Conservation (phyloP, 108 stramenopile genomes). For the Nitzschia sp. region DNA sequence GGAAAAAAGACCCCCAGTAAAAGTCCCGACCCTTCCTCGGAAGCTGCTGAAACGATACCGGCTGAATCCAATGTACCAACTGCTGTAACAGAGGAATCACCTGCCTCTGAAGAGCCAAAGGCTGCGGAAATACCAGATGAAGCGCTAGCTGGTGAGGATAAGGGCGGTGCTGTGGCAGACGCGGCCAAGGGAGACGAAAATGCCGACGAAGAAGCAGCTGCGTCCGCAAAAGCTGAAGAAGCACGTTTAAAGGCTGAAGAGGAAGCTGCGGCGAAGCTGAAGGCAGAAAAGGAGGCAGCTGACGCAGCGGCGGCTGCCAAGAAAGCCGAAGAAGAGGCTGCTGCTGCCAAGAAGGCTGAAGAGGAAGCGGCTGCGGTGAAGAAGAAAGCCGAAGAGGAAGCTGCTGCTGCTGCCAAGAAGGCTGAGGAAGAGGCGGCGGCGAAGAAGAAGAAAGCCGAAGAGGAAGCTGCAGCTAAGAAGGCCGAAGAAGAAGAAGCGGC, state of each 20-base stretch:
- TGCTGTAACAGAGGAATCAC: background rate
- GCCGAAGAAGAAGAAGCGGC: background rate
- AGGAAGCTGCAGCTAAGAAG: background rate
- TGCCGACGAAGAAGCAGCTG: background rate
- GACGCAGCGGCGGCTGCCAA: background rate
- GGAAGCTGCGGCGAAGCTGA: background rate
- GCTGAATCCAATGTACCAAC: background rate
- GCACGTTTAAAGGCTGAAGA: background rate
- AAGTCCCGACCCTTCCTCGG: too few relatives aligned
- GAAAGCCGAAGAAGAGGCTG: constrained; percentile 2
- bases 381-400: background rate
- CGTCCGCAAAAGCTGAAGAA: background rate
- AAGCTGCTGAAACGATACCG: background rate
- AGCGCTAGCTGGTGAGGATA: background rate
- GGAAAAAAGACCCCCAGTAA: background rate
- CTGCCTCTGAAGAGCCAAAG: background rate
- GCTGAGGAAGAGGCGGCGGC: too few relatives aligned
- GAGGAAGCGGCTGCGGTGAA: background rate
- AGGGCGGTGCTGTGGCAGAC: background rate
- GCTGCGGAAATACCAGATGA: background rate
- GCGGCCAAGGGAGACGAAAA: background rate
- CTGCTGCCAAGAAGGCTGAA: background rate
- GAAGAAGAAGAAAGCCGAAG: too few relatives aligned
- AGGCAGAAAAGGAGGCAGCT: background rate
- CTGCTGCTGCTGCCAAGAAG: too few relatives aligned